phyloP scores from a whole-genome alignment of 768 basidiomycete genomes.

The Tricholoma terreum region DNA sequence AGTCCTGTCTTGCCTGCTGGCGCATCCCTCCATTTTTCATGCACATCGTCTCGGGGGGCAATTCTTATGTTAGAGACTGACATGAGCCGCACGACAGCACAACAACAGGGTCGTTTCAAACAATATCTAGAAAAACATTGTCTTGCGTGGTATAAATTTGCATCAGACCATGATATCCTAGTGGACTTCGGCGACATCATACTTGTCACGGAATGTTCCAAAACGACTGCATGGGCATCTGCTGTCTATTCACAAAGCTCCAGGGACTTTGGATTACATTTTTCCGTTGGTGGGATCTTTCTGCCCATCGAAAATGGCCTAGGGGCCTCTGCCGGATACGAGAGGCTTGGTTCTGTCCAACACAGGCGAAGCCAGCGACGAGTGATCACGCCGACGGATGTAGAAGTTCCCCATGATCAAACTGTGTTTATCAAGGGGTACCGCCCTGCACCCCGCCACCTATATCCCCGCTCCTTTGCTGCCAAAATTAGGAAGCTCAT shows the following conservation, averaged over 20 bases:
- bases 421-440: constrained; percentile 15
- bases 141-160: constrained; percentile 13
- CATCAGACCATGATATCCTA: not conserved
- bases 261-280: not conserved
- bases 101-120: not conserved
- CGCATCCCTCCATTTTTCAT: not conserved
- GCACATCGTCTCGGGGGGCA: not conserved
- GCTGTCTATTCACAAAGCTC: not conserved
- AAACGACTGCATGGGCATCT: constrained; percentile 2
- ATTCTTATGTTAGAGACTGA: not conserved
- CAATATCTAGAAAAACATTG: not conserved
- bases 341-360: constrained; percentile 7
- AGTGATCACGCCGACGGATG: not conserved
- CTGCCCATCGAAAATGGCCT: not conserved
- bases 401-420: constrained; percentile 6
- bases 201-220: constrained; percentile 9
- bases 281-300: constrained; percentile 6
- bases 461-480: constrained; percentile 3
- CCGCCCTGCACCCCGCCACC: constrained; percentile 6
- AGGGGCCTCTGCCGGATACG: not conserved
- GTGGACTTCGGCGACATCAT: constrained; percentile 16
- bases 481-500: constrained; percentile 1
- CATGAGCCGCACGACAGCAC: not conserved
- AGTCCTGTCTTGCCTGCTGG: not conserved
- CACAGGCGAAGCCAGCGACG: constrained; percentile 5